Conservation (phyloP, 306 rosid species). For the Cyamopsis tetragonoloba region DNA sequence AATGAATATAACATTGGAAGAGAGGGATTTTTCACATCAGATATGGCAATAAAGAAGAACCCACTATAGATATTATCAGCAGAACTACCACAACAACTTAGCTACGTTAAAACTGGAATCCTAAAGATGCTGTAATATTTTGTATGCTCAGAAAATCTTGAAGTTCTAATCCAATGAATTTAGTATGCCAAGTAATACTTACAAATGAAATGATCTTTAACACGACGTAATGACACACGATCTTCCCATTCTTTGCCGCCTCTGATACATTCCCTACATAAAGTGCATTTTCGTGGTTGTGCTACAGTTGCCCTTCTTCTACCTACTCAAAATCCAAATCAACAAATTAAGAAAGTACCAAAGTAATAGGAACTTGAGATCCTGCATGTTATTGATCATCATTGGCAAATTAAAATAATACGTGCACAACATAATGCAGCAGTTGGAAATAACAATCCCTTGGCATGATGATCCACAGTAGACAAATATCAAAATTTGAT, state of each 20-base stretch:
- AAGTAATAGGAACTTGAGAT: not conserved
- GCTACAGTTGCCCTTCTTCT: constrained; percentile 64
- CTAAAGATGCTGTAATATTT: not conserved
- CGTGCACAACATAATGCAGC: not conserved
- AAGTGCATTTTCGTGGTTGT: constrained; percentile 75
- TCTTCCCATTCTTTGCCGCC: constrained; percentile 89
- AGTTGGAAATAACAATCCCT: constrained; percentile 1
- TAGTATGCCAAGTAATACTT: constrained; percentile 38
- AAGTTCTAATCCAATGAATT: constrained; percentile 1
- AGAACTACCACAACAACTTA: not conserved
- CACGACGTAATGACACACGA: constrained; percentile 69
- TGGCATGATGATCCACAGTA: not conserved
- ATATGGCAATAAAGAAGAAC: not conserved
- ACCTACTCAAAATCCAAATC: constrained; percentile 47
- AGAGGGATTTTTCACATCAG: not conserved
- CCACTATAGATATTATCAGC: no score
- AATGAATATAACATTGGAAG: not conserved
- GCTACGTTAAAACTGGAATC: not conserved
- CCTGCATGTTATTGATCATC: not conserved
- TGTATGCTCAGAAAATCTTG: not conserved
- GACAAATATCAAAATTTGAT: constrained; percentile 4
- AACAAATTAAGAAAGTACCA: constrained; percentile 15
- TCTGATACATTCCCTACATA: constrained; percentile 95
- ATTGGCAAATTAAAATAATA: not conserved
- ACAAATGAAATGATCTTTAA: constrained; percentile 91